Evolutionary conservation across 1,284 basidiomycete species (phyloP).

Genomic region (Trichosporon ovoides): DNA sequence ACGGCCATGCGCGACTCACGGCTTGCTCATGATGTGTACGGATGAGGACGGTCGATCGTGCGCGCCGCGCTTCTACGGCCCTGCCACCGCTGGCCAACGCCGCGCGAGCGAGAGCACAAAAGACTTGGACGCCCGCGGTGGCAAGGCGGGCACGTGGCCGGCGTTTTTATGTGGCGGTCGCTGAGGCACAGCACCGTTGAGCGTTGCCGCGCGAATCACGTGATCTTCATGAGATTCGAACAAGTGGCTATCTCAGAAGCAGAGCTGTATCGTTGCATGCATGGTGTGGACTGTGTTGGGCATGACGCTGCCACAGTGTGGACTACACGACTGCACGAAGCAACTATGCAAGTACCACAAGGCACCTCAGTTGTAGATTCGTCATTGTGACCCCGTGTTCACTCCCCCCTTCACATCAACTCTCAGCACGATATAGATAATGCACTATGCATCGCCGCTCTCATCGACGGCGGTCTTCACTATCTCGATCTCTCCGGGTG

Average conservation of each 20-base stretch:
- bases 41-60: not conserved
- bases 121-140: not conserved
- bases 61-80: not conserved
- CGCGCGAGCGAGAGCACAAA: not conserved
- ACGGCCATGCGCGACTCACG: not conserved
- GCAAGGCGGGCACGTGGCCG: slow-evolving; percentile 1
- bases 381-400: no score
- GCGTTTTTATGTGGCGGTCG: not conserved
- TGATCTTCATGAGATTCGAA: no score
- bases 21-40: slow-evolving; percentile 3
- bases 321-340: no score
- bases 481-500: not conserved
- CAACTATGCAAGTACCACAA: no score
- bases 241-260: no score
- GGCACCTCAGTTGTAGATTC: no score
- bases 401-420: no score
- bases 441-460: not conserved
- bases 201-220: no score
- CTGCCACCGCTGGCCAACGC: not conserved
- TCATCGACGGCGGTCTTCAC: not conserved
- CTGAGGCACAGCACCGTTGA: not conserved
- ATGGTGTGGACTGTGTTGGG: no score
- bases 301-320: no score
- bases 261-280: no score
- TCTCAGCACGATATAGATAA: no score